A percentile compares a stretch with the other conserved stretches of the same genome.
Conservation (phyloP, 257 asterid genomes). For the Verbascum thapsus region DNA sequence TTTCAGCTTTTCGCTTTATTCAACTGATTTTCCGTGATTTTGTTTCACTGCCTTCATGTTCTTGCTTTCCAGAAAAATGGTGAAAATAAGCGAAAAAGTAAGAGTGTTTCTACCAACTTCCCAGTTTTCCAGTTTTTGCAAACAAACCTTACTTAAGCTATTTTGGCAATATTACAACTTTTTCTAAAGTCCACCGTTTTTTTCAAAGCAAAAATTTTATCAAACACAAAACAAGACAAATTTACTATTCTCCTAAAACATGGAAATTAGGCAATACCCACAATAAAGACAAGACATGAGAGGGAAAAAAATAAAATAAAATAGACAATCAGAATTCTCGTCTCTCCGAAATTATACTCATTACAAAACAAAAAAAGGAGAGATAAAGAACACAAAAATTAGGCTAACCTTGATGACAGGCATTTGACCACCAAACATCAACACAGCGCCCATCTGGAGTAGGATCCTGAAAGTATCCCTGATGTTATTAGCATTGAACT, state of each 20-base stretch:
- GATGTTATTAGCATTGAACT: constrained; percentile 71
- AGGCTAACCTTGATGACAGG: constrained; percentile 66
- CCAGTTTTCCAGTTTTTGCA: too few relatives aligned
- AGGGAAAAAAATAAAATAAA: neutral
- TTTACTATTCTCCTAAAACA: too few relatives aligned
- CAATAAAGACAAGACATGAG: neutral
- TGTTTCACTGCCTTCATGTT: too few relatives aligned
- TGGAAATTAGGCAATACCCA: neutral
- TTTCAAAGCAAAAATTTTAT: too few relatives aligned
- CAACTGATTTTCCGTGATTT: too few relatives aligned
- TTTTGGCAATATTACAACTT: too few relatives aligned
- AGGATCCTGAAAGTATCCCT: constrained; percentile 78
- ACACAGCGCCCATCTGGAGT: constrained; percentile 83
- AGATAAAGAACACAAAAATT: neutral
- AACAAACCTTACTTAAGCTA: too few relatives aligned
- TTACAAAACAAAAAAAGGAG: neutral
- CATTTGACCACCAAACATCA: constrained; percentile 81
- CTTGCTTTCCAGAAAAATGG: too few relatives aligned
- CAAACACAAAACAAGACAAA: neutral
- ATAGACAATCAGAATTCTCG: neutral
- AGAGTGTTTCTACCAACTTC: too few relatives aligned
- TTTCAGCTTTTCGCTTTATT: too few relatives aligned
- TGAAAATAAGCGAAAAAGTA: too few relatives aligned
- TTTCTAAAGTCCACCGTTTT: too few relatives aligned
- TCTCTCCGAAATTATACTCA: neutral